Base-by-base conservation (phyloP, 129 eudicot species). In the Kitagawia praeruptora region DNA sequence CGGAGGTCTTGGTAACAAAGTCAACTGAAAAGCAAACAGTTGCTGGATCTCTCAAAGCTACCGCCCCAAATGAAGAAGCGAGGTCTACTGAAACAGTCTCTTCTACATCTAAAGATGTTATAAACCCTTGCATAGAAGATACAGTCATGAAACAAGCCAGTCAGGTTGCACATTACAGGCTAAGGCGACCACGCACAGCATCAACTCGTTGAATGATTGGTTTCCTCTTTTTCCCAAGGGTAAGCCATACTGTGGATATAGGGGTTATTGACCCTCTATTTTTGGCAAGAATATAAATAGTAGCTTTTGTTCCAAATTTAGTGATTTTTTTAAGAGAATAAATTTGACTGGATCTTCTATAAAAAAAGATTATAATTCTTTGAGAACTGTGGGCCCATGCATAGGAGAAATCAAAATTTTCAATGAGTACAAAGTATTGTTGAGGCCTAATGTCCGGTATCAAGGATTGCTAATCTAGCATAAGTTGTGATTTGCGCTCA, bases 101-200 rank as follows among this genome's bases (percentile, higher is more conserved):
- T 23, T 46, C 85, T 75, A 63, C 89, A 28, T 75, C 77, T 13
- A 81, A 40, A 11, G 87, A 79, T 54, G 79, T 51, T 74, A 58
- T 67, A 25, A 82, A 74, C 47, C 77, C 85, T 19, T 40, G 85
- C 41, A 76, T 81, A 14, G 85, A 83, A 73, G 98, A 93, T 31
- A 79, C 80, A 1, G 74, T 80, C 25, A 56, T 87, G 87, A 96
- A 89, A 70, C 93, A 86, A 75, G 79, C 83, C 42, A 77, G 38
- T 77, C 81, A 92, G 63, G 86, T 85, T 40, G 45, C 98, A 16
- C 84, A 89, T 72, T 89, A 87, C 47, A 93, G 92, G 81, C 82
- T 82, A 85, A 89, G 92, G 84, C 89, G 84, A 85, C 80, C 87
- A 13, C 80, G 89, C 73, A 13, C 78, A 49, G 80, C 88, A 75